phyloP scores from a whole-genome alignment of 2,329 filamentous ascomycete species.

The Cytospora paraplurivora region DNA sequence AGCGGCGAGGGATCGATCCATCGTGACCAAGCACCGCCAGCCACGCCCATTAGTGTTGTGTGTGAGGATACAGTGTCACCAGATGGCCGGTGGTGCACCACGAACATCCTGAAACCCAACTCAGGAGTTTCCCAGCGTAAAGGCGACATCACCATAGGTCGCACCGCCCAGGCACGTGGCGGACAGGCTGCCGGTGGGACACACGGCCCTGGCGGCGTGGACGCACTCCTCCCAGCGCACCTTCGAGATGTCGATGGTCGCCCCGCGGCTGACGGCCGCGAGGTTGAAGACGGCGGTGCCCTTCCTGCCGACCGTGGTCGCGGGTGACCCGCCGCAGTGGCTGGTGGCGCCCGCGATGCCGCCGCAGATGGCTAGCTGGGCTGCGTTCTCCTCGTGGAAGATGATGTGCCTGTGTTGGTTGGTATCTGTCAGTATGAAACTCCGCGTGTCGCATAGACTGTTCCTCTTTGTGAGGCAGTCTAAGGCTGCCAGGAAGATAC shows the following conservation, averaged over 20 bases:
- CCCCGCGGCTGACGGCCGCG: slow-evolving; percentile 43
- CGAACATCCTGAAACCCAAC: background rate
- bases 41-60: background rate
- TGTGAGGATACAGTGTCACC: too few relatives aligned
- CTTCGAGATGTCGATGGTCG: slow-evolving; percentile 56
- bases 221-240: slow-evolving; percentile 57
- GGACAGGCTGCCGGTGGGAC: slow-evolving; percentile 51
- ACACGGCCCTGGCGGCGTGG: slow-evolving; percentile 53
- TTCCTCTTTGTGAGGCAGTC: too few relatives aligned
- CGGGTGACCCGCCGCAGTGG: slow-evolving; percentile 46
- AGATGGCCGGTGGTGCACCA: too few relatives aligned
- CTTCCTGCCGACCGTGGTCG: slow-evolving; percentile 47
- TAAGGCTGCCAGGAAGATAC: slow-evolving; percentile 27
- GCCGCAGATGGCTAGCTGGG: slow-evolving; percentile 60
- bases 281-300: slow-evolving; percentile 53
- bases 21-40: background rate
- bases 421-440: slow-evolving; percentile 15
- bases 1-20: background rate
- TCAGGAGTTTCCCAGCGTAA: slow-evolving; percentile 41
- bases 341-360: slow-evolving; percentile 51
- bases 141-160: slow-evolving; percentile 48
- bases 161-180: slow-evolving; percentile 52
- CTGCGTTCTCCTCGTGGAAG: slow-evolving; percentile 60
- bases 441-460: background rate
- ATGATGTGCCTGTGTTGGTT: slow-evolving; percentile 42